Base-by-base conservation (phyloP, 805 yeast genomes). In the Tetrapisispora taiwanensis region DNA sequence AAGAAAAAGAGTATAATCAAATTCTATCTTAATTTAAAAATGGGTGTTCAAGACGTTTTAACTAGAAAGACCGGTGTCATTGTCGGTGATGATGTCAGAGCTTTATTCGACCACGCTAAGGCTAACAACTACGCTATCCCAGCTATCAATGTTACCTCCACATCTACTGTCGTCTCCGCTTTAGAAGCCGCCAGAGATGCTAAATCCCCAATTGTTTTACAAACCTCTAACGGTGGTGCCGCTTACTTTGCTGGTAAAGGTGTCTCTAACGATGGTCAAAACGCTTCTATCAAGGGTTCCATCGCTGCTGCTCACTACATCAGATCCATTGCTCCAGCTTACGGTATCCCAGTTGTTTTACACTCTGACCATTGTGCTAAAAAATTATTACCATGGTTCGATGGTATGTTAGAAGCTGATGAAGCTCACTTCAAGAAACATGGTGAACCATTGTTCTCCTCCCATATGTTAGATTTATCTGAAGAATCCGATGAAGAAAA, bases 161-260 rank as follows among this genome's bases (percentile, higher is more conserved):
- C 97, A 31, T 90, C 97, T 48, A 90, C 97, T 52, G 97, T 81
- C 47, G 84, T 87, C 66, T 95, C 97, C 58, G 95, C 97, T 51
- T 75, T 92, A 62, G 95, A 92, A 72, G 96, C 97, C 53, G 96
- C 97, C 49, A 86, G 95, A 71, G 97, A 92, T 71, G 77, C 74
- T 73, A 78, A 83, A 58, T 79, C 95, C 50, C 98, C 98, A 74
- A 88, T 92, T 72, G 86, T 92, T 68, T 74, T 92, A 66, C 98
- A 92, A 75, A 80, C 90, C 58, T 90, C 97, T 50, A 88, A 92
- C 71, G 98, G 98, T 75, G 98, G 98, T 77, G 95, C 98, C 58
- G 97, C 97, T 53, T 92, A 80, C 86, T 92, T 92, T 68, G 98
- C 98, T 54, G 98, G 98, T 75, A 92, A 92, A 80, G 98, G 97